Conservation (phyloP, 225 moss, liverwort and hornwort genomes). For the Thuidium tamariscinum region DNA sequence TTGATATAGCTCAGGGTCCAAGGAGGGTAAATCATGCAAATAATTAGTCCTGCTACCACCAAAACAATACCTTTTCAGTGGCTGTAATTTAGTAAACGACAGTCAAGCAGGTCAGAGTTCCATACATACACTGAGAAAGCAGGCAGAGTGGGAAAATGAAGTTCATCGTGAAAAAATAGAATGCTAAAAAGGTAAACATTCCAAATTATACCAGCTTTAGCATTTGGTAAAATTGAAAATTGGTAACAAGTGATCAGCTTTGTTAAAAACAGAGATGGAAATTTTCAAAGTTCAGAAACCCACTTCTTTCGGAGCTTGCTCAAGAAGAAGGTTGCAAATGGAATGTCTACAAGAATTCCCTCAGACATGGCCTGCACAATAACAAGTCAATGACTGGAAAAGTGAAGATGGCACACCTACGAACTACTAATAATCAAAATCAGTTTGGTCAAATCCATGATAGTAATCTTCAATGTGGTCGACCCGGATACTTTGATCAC, state of each 20-base stretch:
- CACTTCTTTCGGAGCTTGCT: constrained; percentile 99
- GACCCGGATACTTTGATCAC: not conserved
- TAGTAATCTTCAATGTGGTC: not conserved
- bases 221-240: not conserved
- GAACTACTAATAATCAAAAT: not conserved
- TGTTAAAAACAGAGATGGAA: not conserved
- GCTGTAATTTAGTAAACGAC: not conserved
- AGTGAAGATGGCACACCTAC: not conserved
- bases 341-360: constrained; percentile 98
- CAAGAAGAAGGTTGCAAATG: constrained; percentile 97
- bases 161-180: not conserved
- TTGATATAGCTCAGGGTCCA: constrained; percentile 91
- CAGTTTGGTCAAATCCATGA: not conserved
- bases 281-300: constrained; percentile 12
- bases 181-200: not conserved
- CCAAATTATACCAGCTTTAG: not conserved
- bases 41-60: constrained; percentile 60
- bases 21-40: constrained; percentile 89
- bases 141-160: not conserved
- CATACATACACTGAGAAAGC: not conserved
- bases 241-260: not conserved
- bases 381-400: not conserved
- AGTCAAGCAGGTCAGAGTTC: not conserved
- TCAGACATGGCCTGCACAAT: constrained; percentile 88
- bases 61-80: not conserved